Conservation (phyloP, 345 rosid species). For the Mercurialis annua region DNA sequence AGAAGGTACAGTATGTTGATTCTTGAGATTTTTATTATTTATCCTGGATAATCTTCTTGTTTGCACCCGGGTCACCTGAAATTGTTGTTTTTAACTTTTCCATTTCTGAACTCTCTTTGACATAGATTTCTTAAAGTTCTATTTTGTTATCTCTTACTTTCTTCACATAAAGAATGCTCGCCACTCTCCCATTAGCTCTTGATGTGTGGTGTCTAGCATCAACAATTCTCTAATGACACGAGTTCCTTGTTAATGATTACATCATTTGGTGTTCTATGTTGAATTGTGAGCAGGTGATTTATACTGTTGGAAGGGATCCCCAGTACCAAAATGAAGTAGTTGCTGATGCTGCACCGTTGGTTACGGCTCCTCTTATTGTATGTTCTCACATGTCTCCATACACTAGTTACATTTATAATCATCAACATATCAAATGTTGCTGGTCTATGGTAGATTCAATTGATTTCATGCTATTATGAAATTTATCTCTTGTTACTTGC, state of each 20-base stretch:
- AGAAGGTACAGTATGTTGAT: slow-evolving; percentile 61
- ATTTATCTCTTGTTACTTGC: background rate
- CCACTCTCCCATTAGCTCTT: background rate
- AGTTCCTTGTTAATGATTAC: background rate
- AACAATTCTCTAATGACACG: background rate
- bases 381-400: slow-evolving; percentile 28
- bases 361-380: slow-evolving; percentile 76
- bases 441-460: background rate
- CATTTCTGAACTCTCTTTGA: background rate
- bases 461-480: background rate
- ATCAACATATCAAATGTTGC: background rate
- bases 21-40: slow-evolving; percentile 12
- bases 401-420: background rate
- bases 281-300: slow-evolving; percentile 64
- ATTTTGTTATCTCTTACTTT: background rate
- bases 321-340: slow-evolving; percentile 55
- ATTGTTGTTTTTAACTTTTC: background rate
- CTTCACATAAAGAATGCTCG: background rate
- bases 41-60: background rate
- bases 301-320: slow-evolving; percentile 76
- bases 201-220: background rate
- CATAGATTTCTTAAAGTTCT: background rate
- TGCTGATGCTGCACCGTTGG: slow-evolving; percentile 62
- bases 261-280: slow-evolving; percentile 10
- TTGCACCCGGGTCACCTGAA: background rate